phyloP scores from a whole-genome alignment of 2,329 filamentous ascomycete species.

The Fusarium sp. region DNA sequence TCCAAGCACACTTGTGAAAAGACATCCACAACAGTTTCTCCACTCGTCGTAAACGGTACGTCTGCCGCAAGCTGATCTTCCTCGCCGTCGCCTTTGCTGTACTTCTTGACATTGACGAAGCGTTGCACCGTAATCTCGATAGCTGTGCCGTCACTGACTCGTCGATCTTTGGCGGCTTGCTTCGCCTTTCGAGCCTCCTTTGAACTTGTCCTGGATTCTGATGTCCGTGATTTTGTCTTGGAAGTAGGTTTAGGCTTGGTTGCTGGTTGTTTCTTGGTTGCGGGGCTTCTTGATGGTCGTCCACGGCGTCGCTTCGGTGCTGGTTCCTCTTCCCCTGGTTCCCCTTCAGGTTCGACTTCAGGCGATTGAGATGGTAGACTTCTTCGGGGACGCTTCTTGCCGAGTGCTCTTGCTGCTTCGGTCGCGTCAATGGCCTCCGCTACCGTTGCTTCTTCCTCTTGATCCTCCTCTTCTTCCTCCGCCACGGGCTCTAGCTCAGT shows the following conservation, averaged over 20 bases:
- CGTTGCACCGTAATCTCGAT: conserved; percentile 74
- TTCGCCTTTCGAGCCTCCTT: conserved; percentile 43
- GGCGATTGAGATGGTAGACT: conserved; percentile 58
- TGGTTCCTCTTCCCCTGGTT: conserved; percentile 52
- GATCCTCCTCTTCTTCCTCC: conserved; percentile 41
- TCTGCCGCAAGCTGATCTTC: conserved; percentile 64
- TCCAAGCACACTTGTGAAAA: conserved; percentile 74
- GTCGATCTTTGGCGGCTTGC: conserved; percentile 41
- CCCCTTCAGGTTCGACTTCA: conserved; percentile 58
- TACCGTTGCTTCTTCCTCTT: conserved; percentile 43
- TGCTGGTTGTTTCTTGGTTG: conserved; percentile 59
- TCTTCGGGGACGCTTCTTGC: conserved; percentile 61
- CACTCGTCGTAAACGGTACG: conserved; percentile 69
- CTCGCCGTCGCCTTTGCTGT: conserved; percentile 57
- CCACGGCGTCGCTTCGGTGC: conserved; percentile 58
- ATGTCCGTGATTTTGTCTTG: conserved; percentile 38
- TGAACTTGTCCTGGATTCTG: conserved; percentile 41
- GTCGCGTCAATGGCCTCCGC: conserved; percentile 62
- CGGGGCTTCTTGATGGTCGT: conserved; percentile 58
- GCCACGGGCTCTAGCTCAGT: conserved; percentile 43
- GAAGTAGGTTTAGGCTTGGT: conserved; percentile 43
- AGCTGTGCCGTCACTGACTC: conserved; percentile 48
- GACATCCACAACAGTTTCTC: conserved; percentile 75
- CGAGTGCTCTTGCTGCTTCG: conserved; percentile 61
- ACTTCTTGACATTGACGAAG: conserved; percentile 65